Evolutionary conservation across 192 early-diverging fungal species (phyloP).

Genomic region (Linnemannia elongata): DNA sequence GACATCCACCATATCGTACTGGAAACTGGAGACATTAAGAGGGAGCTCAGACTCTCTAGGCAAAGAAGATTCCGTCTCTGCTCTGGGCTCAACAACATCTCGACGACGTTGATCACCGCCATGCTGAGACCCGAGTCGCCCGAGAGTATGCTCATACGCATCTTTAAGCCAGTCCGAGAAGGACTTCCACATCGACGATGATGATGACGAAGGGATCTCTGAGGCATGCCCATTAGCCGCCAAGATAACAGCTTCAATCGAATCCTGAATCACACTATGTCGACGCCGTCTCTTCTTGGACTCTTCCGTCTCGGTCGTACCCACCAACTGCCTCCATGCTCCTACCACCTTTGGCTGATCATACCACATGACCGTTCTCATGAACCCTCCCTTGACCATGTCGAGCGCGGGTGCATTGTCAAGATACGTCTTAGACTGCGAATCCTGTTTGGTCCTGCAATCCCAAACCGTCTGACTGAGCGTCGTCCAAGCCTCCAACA

Average conservation of each 20-base stretch:
- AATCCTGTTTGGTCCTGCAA: constrained; percentile 20
- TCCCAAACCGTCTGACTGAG: constrained; percentile 50
- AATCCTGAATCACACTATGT: constrained; percentile 15
- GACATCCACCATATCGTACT: constrained; percentile 53
- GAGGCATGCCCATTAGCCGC: background rate
- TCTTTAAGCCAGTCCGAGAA: constrained; percentile 13
- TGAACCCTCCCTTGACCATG: constrained; percentile 30
- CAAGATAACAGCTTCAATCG: constrained; percentile 6
- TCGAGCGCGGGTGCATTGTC: constrained; percentile 28
- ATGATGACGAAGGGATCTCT: too few relatives aligned
- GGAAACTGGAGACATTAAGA: constrained; percentile 40
- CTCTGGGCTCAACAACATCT: background rate
- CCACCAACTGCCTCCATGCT: constrained; percentile 32
- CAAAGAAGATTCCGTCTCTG: background rate
- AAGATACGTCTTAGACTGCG: constrained; percentile 39
- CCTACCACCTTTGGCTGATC: constrained; percentile 24
- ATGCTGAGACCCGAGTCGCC: background rate
- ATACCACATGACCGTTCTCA: constrained; percentile 35
- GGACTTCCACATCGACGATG: background rate
- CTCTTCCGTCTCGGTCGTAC: constrained; percentile 19
- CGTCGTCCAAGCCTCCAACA: constrained; percentile 34
- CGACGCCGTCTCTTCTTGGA: constrained; percentile 13
- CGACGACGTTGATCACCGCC: too few relatives aligned
- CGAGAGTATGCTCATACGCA: background rate
- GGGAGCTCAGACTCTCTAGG: constrained; percentile 17